Conservation (phyloP, 371 early-diverging fungal genomes). For the Batkoa obscura region DNA sequence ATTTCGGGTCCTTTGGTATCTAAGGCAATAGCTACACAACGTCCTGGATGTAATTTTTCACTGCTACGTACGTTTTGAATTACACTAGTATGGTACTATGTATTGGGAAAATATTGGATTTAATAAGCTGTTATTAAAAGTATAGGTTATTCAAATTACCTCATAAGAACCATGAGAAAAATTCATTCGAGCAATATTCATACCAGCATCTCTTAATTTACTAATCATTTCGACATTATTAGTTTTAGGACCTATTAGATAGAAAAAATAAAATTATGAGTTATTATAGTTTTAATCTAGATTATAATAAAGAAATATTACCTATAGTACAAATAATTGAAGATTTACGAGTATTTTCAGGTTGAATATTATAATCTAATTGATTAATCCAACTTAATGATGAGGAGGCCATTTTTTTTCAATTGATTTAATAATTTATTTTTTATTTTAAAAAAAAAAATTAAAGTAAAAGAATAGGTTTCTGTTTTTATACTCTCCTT, state of each 20-base stretch:
- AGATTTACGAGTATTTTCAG: slow-evolving; percentile 44
- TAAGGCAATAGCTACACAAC: slow-evolving; percentile 67
- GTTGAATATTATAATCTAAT: slow-evolving; percentile 39
- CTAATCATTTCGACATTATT: slow-evolving; percentile 69
- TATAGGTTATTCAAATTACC: slow-evolving; percentile 14
- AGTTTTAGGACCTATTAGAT: slow-evolving; percentile 51
- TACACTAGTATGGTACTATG: slow-evolving; percentile 66
- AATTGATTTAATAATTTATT: no score
- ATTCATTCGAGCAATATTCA: slow-evolving; percentile 92
- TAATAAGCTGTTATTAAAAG: neutral
- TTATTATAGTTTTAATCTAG: neutral
- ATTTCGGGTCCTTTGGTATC: slow-evolving; percentile 80
- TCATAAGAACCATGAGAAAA: slow-evolving; percentile 92
- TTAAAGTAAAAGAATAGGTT: no score
- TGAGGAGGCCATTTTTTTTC: no score
- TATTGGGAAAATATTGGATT: neutral
- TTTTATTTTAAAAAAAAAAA: no score
- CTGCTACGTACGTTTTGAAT: slow-evolving; percentile 56
- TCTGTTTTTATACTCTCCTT: no score
- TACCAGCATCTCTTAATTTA: slow-evolving; percentile 76
- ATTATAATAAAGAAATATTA: slow-evolving; percentile 9
- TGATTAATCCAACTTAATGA: slow-evolving; percentile 41
- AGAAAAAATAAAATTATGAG: neutral
- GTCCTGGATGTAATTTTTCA: slow-evolving; percentile 6
- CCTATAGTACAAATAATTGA: slow-evolving; percentile 73